Evolutionary conservation across 1,284 basidiomycete genomes (phyloP).

Genomic region (Vanrija humicola): DNA sequence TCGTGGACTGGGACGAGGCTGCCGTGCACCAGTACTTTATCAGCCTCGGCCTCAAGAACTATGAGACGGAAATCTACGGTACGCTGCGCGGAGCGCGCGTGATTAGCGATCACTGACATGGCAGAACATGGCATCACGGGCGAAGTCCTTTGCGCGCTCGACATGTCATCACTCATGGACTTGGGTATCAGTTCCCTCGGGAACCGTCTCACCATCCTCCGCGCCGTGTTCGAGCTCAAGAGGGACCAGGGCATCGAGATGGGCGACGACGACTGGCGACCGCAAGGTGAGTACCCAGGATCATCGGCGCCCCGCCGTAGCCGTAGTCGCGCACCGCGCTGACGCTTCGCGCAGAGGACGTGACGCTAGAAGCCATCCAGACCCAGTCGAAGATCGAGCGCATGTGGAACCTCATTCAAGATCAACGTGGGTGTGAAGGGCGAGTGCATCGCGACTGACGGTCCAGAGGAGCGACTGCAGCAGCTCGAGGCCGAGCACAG

Average conservation of each 20-base stretch:
- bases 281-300: constrained; percentile 66
- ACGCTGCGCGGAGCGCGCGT: constrained; percentile 10
- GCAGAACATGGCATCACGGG: constrained; percentile 86
- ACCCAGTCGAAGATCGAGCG: constrained; percentile 57
- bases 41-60: constrained; percentile 71
- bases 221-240: constrained; percentile 84
- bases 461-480: constrained; percentile 34
- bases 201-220: constrained; percentile 80
- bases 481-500: constrained; percentile 34
- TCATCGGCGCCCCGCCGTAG: not conserved
- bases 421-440: constrained; percentile 60
- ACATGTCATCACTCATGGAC: constrained; percentile 74
- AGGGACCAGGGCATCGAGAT: constrained; percentile 75
- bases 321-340: not conserved
- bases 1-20: constrained; percentile 72
- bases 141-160: constrained; percentile 75
- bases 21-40: constrained; percentile 73
- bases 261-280: constrained; percentile 80
- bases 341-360: constrained; percentile 16
- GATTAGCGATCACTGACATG: not conserved
- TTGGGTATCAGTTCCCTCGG: constrained; percentile 80
- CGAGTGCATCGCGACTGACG: constrained; percentile 2
- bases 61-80: constrained; percentile 58
- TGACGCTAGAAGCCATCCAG: constrained; percentile 20
- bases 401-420: constrained; percentile 64